Conservation (phyloP, 805 yeast species). For the Vanderwaltozyma yarrowii region DNA sequence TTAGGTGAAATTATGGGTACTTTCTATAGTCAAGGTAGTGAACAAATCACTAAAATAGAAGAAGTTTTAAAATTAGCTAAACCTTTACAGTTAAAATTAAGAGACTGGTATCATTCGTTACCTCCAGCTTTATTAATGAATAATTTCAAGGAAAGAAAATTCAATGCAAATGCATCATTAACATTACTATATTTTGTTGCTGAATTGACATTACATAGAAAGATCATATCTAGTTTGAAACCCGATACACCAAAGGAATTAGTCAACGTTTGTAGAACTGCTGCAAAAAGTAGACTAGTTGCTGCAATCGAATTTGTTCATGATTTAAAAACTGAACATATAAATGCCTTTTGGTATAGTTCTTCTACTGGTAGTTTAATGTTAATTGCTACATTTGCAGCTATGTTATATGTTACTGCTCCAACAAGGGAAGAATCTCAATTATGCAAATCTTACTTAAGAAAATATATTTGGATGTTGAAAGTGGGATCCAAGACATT, state of each 20-base stretch:
- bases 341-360: conserved; percentile 85
- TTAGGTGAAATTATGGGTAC: conserved; percentile 61
- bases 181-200: conserved; percentile 84
- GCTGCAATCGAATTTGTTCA: conserved; percentile 77
- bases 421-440: conserved; percentile 50
- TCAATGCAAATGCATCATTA: conserved; percentile 66
- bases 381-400: conserved; percentile 80
- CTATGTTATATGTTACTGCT: conserved; percentile 64
- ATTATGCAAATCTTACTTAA: conserved; percentile 55
- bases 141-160: conserved; percentile 46
- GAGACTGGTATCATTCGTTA: conserved; percentile 69
- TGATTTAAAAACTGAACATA: conserved; percentile 68
- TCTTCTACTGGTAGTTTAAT: conserved; percentile 71
- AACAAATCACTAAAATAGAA: conserved; percentile 48
- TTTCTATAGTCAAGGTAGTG: conserved; percentile 62
- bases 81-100: conserved; percentile 60
- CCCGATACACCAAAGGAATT: conserved; percentile 42
- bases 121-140: conserved; percentile 58
- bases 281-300: conserved; percentile 70
- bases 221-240: conserved; percentile 48
- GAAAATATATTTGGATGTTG: conserved; percentile 67
- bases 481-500: conserved; percentile 68
- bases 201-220: conserved; percentile 77
- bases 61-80: conserved; percentile 68
- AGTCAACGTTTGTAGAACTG: conserved; percentile 63